Evolutionary conservation across 1,284 basidiomycete species (phyloP), one percentile per base, ranked within the genome.

Genomic region (Puccinia brachypodii): DNA sequence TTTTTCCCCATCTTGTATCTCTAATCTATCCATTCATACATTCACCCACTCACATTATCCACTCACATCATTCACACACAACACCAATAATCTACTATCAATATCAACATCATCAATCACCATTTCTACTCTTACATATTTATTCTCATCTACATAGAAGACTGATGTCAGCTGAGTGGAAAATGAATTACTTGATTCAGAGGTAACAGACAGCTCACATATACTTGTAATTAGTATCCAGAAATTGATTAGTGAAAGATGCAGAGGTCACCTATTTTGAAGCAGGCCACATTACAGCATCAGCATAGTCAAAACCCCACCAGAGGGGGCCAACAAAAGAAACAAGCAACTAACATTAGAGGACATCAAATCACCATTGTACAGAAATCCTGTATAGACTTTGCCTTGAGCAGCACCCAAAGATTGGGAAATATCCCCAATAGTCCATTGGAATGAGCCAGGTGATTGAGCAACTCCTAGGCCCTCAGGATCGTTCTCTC

Each of bases 401-500:
- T 66, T 68, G 11, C 64, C 66, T 47, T 19, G 16, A 44, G 47
- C 40, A 44, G 14, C 64, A 50, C 2, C 64, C 60, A 19, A 47
- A 56, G 76, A 31, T n/a, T 47, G 38, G n/a, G 76, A 40, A 78
- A 78, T 78, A 47, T 78, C 66, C 3, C 76, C 76, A 53, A 78
- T 68, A 19, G 76, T 78, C 76, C 76, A 78, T 58, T 68, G 44
- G 66, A 78, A 78, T 11, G 50, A 56, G 31, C 76, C 76, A 50
- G 76, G 76, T 16, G 60, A 64, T 3, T 62, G 3, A 16, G 31
- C 60, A n/a, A 50, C 50, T 25, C 60, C 74, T 33, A 66, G 25
- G 3, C 28, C 44, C 31, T 76, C 60, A 3, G 58, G 74, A 42
- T 62, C 56, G 22, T 50, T 60, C 31, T 44, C 40, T 44, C 33